Base-by-base conservation (phyloP, 2,329 filamentous ascomycete genomes). In the Trichoderma aggressivum region DNA sequence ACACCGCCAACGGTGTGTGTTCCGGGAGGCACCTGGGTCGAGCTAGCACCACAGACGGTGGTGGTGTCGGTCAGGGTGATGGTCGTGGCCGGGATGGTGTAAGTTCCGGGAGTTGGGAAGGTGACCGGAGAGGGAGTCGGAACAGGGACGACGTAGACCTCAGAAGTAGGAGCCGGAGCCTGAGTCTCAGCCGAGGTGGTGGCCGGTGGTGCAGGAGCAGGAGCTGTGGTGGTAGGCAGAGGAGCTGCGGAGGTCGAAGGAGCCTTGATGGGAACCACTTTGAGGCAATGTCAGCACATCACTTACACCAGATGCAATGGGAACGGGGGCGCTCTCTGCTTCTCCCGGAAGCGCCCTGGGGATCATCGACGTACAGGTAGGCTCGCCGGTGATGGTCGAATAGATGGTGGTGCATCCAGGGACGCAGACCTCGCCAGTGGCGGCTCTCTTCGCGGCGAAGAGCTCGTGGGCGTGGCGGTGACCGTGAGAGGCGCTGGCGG, bases 51-150 rank as follows among this genome's bases (percentile, higher is more conserved):
- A 80, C 88, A 89, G 73, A 92, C 90, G 50, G 90, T 92, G 75
- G 89, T 91, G 72, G 87, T 87, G 80, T 89, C 84, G 73, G 86
- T 89, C 75, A 94, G 82, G 73, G 88, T 90, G 74, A 92, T 78
- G 73, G 91, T 94, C 75, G 87, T 91, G 72, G 91, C 90, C 75
- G 90, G 89, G 85, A 93, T 89, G 75, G 91, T 93, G 85, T 94
- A 94, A 73, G 87, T 88, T 81, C 92, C 92, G 36, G 91, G 88
- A 59, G 89, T 90, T 68, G 88, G 83, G 86, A 86, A 91, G 64
- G 82, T 82, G 81, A 86, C 82, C 64, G 84, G 79, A 74, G 85
- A 79, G 24, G 86, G 85, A 26, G 87, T 89, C 58, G 87, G 87
- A 60, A 88, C 82, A 30, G 83, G 80, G 30, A 69, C 56, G 64